Conservation (phyloP, 108 stramenopile species). For the Parmales sp. region DNA sequence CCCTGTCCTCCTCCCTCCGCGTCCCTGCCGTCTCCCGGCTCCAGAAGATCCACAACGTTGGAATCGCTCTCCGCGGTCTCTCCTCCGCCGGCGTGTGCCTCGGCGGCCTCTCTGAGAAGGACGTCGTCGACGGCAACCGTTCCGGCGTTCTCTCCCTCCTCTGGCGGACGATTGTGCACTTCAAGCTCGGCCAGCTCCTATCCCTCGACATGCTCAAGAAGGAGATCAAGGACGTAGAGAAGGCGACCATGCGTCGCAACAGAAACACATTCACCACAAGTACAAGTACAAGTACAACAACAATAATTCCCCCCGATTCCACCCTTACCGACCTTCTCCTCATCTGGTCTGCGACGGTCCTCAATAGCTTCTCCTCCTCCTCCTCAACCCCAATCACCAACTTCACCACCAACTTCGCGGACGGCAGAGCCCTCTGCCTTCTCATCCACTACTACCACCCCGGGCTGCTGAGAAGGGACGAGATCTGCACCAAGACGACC, state of each 20-base stretch:
- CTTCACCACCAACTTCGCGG: constrained; percentile 68
- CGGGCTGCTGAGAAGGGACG: constrained; percentile 33
- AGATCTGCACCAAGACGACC: constrained; percentile 29
- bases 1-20: constrained; percentile 47
- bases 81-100: constrained; percentile 37
- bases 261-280: background rate
- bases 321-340: constrained; percentile 45
- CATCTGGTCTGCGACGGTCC: constrained; percentile 70
- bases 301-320: background rate
- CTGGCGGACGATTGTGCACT: constrained; percentile 55
- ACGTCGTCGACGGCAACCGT: constrained; percentile 74
- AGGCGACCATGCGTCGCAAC: constrained; percentile 13
- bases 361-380: constrained; percentile 54
- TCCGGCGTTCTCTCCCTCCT: constrained; percentile 66
- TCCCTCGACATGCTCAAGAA: constrained; percentile 22
- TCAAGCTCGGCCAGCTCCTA: constrained; percentile 37
- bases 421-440: constrained; percentile 71
- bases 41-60: constrained; percentile 84
- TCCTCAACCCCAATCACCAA: constrained; percentile 55
- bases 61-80: constrained; percentile 45
- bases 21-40: constrained; percentile 77
- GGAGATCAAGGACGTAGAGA: constrained; percentile 46
- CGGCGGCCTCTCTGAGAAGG: constrained; percentile 51
- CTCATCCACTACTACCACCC: constrained; percentile 87
- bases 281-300: background rate